Evolutionary conservation across 2,329 filamentous ascomycete species (phyloP), one percentile per base, ranked within the genome.

Genomic region (Apiospora sp.): DNA sequence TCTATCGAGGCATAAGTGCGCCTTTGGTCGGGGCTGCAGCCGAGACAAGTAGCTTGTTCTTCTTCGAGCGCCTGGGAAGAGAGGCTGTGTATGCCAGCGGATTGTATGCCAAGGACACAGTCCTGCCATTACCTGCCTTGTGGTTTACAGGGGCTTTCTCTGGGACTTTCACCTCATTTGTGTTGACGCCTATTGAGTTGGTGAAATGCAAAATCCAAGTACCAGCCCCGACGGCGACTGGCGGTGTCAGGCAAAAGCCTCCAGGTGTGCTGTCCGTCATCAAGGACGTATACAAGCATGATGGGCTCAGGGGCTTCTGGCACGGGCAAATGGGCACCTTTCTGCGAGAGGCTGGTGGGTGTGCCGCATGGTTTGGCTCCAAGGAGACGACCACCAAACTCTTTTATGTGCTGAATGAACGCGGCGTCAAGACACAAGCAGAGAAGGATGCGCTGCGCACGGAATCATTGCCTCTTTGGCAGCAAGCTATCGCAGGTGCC

Each of bases 121-220:
- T 90, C 0, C 85, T 98, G 1, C 92, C 95, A 0, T 88, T 98
- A n/a, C 84, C 88, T 1, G 92, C 92, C 0, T 87, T 98, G 22
- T 90, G 94, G 81, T 84, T 91, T 70, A 97, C 94, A 24, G 96
- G 96, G 67, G 96, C 94, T 68, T 92, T 94, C 72, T 93, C 95
- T 1, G 96, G 96, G 46, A 93, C 93, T 51, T 93, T 98, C 79
- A 97, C 96, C 0, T 98, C 94, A 0, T 88, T 98, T 68, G 91
- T 98, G 44, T 90, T 99, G 74, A 99, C 96, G 0, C 96, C 96
- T 0, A 94, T 99, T 76, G 96, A 99, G 84, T 90, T 99, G 70
- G 93, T 99, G 81, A 99, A 99, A 84, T 99, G 96, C 89, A 97
- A 96, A 84, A 97, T 99, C 85, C 96, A 99, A 82, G 95, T 96